Base-by-base conservation (phyloP, 352 stramenopile species). In the Pilasporangium apinafurcum region DNA sequence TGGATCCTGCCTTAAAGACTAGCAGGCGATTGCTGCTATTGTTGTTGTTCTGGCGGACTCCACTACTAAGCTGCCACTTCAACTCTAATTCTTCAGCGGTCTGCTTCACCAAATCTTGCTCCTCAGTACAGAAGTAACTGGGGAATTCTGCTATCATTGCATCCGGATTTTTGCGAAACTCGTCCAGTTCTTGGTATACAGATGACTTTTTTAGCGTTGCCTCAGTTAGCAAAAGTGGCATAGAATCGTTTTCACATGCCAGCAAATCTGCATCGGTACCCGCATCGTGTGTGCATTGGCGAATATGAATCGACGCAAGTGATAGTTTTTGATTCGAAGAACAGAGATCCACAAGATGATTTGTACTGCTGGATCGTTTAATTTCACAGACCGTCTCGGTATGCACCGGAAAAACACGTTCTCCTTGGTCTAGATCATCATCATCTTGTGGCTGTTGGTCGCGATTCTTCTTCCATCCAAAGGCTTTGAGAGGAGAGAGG, bases 91-190 rank as follows among this genome's bases (percentile, higher is more conserved):
- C 58, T 9, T 75, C 58, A 8, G 73, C 71, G 17, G 80, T 68
- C 14, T 56, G 37, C 30, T 83, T 60, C 0, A 86, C 53, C 24
- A 85, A 56, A 1, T 53, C 46, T 32, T 84, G 83, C 34, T 89
- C 73, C 2, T 81, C 59, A 5, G 48, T 38, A 5, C 53, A 64
- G 9, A 89, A 71, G 32, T 86, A 89, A 26, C 86, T 74, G 0
- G 77, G 77, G 34, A 86, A 89, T 31, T 81, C 65, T 18, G 55
- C 62, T 39, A 89, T 79, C 17, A 71, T 69, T 6, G 53, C 37
- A 9, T 86, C 74, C 14, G 31, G 36, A 41, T 67, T 72, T 1
- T 34, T 35, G 20, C 54, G 54, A 41, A 89, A 86, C 43, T 86
- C 73, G 16, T 62, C 49, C 13, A 89, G 62, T 45, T 89, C 77